phyloP scores from a whole-genome alignment of 140 eudicot genomes.

The Senecio squalidus region DNA sequence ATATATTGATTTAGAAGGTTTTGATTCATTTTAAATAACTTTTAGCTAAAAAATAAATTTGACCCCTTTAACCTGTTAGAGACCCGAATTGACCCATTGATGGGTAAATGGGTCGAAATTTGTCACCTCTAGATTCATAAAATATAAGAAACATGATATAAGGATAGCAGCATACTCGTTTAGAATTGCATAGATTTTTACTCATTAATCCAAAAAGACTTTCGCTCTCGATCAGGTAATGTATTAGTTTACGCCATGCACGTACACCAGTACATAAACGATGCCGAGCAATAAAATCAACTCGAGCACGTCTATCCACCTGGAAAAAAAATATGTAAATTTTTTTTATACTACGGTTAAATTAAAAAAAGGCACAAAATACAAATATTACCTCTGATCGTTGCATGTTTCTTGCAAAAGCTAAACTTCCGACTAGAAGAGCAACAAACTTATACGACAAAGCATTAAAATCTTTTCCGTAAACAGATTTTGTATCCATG shows the following conservation, averaged over 20 bases:
- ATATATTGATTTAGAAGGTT: too few relatives aligned
- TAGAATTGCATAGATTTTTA: slow-evolving; percentile 52
- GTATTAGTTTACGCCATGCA: slow-evolving; percentile 89
- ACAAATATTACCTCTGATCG: slow-evolving; percentile 67
- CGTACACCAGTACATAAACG: slow-evolving; percentile 66
- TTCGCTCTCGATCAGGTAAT: slow-evolving; percentile 64
- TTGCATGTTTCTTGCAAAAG: slow-evolving; percentile 93
- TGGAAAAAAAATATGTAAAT: slow-evolving; percentile 16
- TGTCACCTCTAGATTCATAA: neutral
- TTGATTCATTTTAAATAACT: too few relatives aligned
- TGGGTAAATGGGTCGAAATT: too few relatives aligned
- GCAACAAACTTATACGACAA: slow-evolving; percentile 82
- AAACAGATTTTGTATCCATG: slow-evolving; percentile 70
- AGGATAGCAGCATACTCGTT: slow-evolving; percentile 55
- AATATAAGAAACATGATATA: neutral
- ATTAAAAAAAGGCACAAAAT: slow-evolving; percentile 1
- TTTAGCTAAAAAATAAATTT: too few relatives aligned
- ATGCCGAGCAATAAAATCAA: slow-evolving; percentile 61
- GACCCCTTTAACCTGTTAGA: neutral
- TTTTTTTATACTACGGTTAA: neutral
- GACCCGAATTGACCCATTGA: neutral
- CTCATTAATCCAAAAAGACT: slow-evolving; percentile 77
- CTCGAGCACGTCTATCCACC: slow-evolving; percentile 90
- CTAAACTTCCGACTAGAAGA: slow-evolving; percentile 92
- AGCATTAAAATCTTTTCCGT: slow-evolving; percentile 84